Conservation (phyloP, 2,329 filamentous ascomycete genomes). For the Xylariales sp. region DNA sequence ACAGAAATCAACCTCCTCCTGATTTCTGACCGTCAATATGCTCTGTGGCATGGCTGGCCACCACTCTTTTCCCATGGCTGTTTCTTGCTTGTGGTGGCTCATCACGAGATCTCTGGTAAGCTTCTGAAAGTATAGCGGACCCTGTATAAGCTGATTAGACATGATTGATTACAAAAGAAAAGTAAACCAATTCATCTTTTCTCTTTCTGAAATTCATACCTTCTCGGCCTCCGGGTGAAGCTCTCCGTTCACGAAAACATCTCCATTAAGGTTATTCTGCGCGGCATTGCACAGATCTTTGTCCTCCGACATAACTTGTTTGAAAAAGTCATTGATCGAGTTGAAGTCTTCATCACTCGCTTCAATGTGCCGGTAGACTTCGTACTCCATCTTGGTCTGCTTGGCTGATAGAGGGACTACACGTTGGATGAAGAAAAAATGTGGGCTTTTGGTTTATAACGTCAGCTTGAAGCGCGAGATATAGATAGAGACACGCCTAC, state of each 20-base stretch:
- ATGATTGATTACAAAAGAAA: no score
- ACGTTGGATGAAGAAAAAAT: constrained; percentile 61
- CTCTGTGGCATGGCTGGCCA: constrained; percentile 37
- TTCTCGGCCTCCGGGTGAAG: constrained; percentile 59
- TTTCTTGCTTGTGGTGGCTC: constrained; percentile 42
- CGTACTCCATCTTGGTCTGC: constrained; percentile 53
- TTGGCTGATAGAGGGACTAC: constrained; percentile 51
- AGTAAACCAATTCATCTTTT: no score
- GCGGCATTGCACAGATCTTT: constrained; percentile 56
- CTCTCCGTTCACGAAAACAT: constrained; percentile 59
- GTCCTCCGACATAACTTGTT: constrained; percentile 61
- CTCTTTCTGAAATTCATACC: constrained; percentile 26
- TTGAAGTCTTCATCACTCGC: constrained; percentile 53
- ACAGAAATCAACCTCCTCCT: no score
- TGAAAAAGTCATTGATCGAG: constrained; percentile 55
- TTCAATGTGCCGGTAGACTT: constrained; percentile 58
- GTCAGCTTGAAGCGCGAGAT: not conserved
- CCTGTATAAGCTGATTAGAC: not conserved
- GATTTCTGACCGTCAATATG: no score
- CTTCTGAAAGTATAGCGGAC: constrained; percentile 51
- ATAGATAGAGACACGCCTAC: constrained; percentile 26
- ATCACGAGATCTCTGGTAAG: constrained; percentile 41
- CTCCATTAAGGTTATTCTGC: constrained; percentile 57
- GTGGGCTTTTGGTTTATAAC: constrained; percentile 33
- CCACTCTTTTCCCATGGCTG: constrained; percentile 38